Conservation (phyloP, 345 rosid genomes). For the Brassica juncea region DNA sequence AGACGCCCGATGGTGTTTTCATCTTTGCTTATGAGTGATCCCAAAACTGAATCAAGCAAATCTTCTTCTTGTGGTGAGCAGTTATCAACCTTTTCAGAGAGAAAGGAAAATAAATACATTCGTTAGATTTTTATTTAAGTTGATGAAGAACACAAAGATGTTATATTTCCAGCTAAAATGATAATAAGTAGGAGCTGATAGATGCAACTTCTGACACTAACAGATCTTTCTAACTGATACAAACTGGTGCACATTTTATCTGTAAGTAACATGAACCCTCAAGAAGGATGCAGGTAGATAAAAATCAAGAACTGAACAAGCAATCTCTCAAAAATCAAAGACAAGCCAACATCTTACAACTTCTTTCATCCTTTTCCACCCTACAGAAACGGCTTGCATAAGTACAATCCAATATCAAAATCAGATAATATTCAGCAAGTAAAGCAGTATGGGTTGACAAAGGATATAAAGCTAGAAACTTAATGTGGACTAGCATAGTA, state of each 20-base stretch:
- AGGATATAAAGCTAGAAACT: background rate
- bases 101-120: background rate
- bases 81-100: constrained; percentile 18
- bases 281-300: background rate
- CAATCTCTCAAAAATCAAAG: background rate
- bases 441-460: background rate
- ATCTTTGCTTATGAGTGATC: constrained; percentile 37
- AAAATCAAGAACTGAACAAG: background rate
- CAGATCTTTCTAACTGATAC: background rate
- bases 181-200: background rate
- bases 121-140: background rate
- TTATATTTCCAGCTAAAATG: background rate
- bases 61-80: constrained; percentile 33
- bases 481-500: background rate
- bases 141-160: background rate
- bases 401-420: background rate
- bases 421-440: background rate
- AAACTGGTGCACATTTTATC: background rate
- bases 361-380: background rate
- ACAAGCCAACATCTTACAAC: constrained; percentile 11
- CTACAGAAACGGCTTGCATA: background rate
- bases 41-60: constrained; percentile 40
- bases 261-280: constrained; percentile 4
- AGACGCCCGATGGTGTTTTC: constrained; percentile 34
- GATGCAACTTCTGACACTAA: background rate